These are phyloP conservation scores for Aspergillus sp. DNA, from an alignment of 2,329 filamentous ascomycete species.

Conservation along the genomic window DNA sequence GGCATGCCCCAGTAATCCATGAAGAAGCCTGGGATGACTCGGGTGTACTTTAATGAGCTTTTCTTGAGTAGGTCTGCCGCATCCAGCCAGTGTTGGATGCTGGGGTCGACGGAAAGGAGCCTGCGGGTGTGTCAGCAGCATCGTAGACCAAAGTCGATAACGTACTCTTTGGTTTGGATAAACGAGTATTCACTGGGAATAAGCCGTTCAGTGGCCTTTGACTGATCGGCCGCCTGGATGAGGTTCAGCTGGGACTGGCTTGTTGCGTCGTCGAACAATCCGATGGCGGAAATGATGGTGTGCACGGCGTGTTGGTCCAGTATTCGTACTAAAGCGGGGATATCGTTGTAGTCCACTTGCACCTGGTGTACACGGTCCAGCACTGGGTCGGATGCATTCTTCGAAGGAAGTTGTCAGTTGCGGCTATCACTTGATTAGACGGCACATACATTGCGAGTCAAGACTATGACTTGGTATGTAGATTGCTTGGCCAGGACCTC, in stretches of 20 bases:
- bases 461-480: constrained; percentile 40
- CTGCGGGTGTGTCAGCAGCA: constrained; percentile 12
- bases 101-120: constrained; percentile 27
- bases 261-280: constrained; percentile 27
- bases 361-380: constrained; percentile 16
- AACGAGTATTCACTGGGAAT: constrained; percentile 46
- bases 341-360: constrained; percentile 34
- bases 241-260: constrained; percentile 42
- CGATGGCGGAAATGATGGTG: constrained; percentile 47
- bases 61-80: constrained; percentile 28
- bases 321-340: constrained; percentile 23
- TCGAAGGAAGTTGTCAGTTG: not conserved
- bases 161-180: constrained; percentile 32
- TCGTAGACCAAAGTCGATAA: not conserved
- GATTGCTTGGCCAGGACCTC: constrained; percentile 38
- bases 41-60: constrained; percentile 39
- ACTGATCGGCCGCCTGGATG: constrained; percentile 44
- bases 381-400: constrained; percentile 1
- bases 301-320: constrained; percentile 42
- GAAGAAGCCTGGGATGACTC: constrained; percentile 45
- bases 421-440: not conserved
- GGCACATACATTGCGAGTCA: constrained; percentile 40
- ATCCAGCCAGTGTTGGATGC: constrained; percentile 30
- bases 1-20: constrained; percentile 49
- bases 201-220: constrained; percentile 39